Conservation (phyloP, 208 protist genomes). For the Acanthamoeba divionensis region DNA sequence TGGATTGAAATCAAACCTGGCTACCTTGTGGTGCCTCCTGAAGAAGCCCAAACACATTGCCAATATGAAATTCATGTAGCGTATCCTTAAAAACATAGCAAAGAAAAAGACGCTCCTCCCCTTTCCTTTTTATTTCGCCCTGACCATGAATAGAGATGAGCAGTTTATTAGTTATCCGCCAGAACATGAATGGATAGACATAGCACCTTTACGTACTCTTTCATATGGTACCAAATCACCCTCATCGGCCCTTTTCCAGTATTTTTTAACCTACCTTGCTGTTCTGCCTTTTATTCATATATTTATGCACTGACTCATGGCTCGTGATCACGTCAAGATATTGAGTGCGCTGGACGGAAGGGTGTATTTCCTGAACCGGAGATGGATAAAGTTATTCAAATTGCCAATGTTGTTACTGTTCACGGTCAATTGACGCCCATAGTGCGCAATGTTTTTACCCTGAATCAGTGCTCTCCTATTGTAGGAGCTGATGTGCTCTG, state of each 20-base stretch:
- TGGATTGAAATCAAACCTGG: slow-evolving; percentile 89
- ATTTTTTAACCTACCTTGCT: background rate
- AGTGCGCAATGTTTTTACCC: slow-evolving; percentile 88
- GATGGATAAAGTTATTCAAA: slow-evolving; percentile 99
- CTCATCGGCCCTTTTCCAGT: background rate
- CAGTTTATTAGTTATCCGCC: slow-evolving; percentile 39
- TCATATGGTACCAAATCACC: slow-evolving; percentile 87
- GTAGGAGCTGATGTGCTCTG: slow-evolving; percentile 89
- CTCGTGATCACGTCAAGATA: slow-evolving; percentile 80
- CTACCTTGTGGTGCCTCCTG: slow-evolving; percentile 73
- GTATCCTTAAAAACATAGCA: slow-evolving; percentile 27
- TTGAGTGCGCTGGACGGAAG: slow-evolving; percentile 97
- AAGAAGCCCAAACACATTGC: background rate
- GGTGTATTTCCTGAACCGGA: slow-evolving; percentile 98
- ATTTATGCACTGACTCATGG: background rate
- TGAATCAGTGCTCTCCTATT: slow-evolving; percentile 93
- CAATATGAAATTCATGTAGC: slow-evolving; percentile 92
- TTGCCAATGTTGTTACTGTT: slow-evolving; percentile 93
- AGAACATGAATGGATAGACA: slow-evolving; percentile 89
- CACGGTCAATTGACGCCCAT: slow-evolving; percentile 77
- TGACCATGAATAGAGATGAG: background rate
- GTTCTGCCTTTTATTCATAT: background rate
- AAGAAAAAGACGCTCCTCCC: background rate
- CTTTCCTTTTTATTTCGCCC: background rate
- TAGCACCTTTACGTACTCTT: slow-evolving; percentile 97